phyloP scores from a whole-genome alignment of 2,329 filamentous ascomycete genomes.

The Cladosporium sp. region DNA sequence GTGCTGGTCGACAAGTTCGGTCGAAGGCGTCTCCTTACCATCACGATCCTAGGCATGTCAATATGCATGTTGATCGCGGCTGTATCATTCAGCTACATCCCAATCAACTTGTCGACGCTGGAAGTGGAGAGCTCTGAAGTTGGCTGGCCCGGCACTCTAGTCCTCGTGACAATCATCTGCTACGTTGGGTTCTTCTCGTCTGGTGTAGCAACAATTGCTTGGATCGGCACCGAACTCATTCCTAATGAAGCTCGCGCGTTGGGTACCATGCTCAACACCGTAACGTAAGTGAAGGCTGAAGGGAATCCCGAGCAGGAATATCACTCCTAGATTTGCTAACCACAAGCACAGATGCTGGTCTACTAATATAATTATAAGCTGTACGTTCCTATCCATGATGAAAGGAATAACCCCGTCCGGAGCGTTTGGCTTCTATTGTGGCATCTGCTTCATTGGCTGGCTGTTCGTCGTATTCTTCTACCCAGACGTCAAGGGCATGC shows the following conservation, averaged over 20 bases:
- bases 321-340: neutral
- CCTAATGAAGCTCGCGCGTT: conserved; percentile 48
- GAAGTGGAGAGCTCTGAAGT: conserved; percentile 31
- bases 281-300: conserved; percentile 28
- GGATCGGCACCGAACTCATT: conserved; percentile 47
- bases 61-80: conserved; percentile 40
- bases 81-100: conserved; percentile 45
- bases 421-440: conserved; percentile 51
- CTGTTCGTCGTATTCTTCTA: conserved; percentile 49
- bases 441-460: conserved; percentile 46
- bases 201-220: conserved; percentile 46
- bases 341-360: conserved; percentile 18
- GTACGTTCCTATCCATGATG: conserved; percentile 50
- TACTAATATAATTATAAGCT: conserved; percentile 48
- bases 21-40: conserved; percentile 42
- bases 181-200: conserved; percentile 44
- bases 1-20: conserved; percentile 45
- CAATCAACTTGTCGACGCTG: conserved; percentile 41
- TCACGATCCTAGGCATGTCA: conserved; percentile 44
- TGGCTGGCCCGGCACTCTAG: conserved; percentile 35
- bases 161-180: conserved; percentile 43
- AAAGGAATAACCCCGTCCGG: conserved; percentile 48
- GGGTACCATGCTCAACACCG: conserved; percentile 46
- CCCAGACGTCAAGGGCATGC: conserved; percentile 53
- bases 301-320: neutral